These are phyloP conservation scores for Neophaeococcomyces aloes DNA, from an alignment of 2,329 filamentous ascomycete genomes.

Conservation along the genomic window DNA sequence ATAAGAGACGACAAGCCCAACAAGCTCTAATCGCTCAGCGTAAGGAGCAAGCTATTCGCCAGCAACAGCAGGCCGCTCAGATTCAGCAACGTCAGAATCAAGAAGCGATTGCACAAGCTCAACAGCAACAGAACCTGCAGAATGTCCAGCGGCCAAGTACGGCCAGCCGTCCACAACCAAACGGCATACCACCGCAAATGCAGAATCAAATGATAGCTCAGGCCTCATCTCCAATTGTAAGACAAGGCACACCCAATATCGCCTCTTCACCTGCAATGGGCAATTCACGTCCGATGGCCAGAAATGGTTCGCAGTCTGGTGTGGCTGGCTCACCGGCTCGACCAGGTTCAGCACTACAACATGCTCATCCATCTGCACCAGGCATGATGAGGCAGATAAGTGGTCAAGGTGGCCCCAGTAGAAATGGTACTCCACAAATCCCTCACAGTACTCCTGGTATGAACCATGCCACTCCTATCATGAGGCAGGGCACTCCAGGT, in stretches of 20 bases:
- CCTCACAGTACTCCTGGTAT: constrained; percentile 36
- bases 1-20: constrained; percentile 31
- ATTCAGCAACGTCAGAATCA: constrained; percentile 28
- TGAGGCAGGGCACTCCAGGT: constrained; percentile 38
- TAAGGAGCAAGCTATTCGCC: constrained; percentile 22
- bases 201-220: constrained; percentile 29
- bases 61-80: constrained; percentile 35
- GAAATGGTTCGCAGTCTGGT: constrained; percentile 35
- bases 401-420: constrained; percentile 35
- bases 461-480: constrained; percentile 38
- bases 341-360: constrained; percentile 37
- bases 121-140: constrained; percentile 28
- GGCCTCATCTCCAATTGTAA: constrained; percentile 38
- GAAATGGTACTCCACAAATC: constrained; percentile 40
- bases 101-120: constrained; percentile 22
- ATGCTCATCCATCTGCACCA: constrained; percentile 35
- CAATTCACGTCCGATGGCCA: constrained; percentile 32
- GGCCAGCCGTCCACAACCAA: constrained; percentile 40
- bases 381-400: constrained; percentile 35
- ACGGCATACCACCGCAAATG: constrained; percentile 37
- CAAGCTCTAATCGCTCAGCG: constrained; percentile 23
- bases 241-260: constrained; percentile 37
- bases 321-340: constrained; percentile 35
- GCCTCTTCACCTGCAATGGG: constrained; percentile 37
- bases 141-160: constrained; percentile 25